Evolutionary conservation across 106 monocot genomes (phyloP).

Genomic region (Dendrobium officinale): DNA sequence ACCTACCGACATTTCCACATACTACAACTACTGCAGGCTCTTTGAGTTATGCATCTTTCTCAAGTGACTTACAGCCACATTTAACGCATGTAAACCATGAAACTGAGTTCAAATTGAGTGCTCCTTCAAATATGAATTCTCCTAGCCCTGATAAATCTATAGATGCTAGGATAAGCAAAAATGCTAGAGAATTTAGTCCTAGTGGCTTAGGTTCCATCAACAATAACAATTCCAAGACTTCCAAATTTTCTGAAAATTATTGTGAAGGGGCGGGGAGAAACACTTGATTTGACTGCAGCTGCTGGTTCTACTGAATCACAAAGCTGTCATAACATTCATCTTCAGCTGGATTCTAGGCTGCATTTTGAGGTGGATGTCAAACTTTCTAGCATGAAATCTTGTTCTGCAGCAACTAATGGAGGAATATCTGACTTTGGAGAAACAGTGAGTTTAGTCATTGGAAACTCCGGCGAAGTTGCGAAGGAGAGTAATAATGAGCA

Average conservation of each 20-base stretch:
- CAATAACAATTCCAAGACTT: background rate
- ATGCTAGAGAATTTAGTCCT: background rate
- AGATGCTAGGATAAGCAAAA: background rate
- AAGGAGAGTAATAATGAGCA: background rate
- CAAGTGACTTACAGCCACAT: background rate
- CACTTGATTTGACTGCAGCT: background rate
- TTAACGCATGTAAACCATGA: background rate
- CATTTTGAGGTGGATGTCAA: background rate
- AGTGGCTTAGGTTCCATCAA: background rate
- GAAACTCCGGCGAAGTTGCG: conserved; percentile 7
- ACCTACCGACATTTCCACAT: background rate
- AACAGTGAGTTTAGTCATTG: background rate
- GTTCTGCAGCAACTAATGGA: background rate
- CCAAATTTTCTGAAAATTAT: background rate
- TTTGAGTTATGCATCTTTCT: background rate
- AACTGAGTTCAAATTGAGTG: background rate
- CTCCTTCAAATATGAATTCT: background rate
- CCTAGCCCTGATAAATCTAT: background rate
- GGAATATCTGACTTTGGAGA: background rate
- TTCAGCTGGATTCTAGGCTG: background rate
- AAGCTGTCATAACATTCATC: background rate
- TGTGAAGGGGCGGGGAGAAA: background rate
- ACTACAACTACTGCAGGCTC: background rate
- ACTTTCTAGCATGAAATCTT: background rate
- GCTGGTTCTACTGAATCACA: background rate